These are phyloP conservation scores for Russula compacta DNA, from an alignment of 768 basidiomycete genomes.

Conservation along the genomic window DNA sequence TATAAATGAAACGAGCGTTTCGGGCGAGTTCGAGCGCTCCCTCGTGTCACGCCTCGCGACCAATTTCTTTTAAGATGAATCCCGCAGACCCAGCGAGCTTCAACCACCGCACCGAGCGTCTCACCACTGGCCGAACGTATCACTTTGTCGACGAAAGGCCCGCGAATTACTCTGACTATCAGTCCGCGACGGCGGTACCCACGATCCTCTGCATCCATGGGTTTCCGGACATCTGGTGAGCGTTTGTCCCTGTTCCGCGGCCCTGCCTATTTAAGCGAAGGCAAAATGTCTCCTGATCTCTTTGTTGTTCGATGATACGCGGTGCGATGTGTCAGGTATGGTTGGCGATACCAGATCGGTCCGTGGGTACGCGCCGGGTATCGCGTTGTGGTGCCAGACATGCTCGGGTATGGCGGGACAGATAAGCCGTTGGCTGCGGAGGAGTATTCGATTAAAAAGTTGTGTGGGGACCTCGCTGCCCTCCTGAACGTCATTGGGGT, in stretches of 20 bases:
- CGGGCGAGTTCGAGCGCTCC: neutral
- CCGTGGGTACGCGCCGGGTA: slow-evolving; percentile 33
- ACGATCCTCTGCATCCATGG: slow-evolving; percentile 73
- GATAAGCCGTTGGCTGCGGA: slow-evolving; percentile 31
- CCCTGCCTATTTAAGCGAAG: neutral
- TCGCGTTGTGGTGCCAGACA: slow-evolving; percentile 38
- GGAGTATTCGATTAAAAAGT: slow-evolving; percentile 22
- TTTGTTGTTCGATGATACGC: neutral
- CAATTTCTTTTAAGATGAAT: slow-evolving; percentile 25
- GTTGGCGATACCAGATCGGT: slow-evolving; percentile 36
- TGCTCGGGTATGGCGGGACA: slow-evolving; percentile 40
- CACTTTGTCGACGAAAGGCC: slow-evolving; percentile 70
- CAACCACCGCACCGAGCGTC: slow-evolving; percentile 40
- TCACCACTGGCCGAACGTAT: slow-evolving; percentile 55
- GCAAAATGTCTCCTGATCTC: neutral
- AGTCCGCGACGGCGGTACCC: slow-evolving; percentile 24
- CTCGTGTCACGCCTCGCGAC: neutral
- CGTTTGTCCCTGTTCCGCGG: no score
- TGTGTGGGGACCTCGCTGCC: slow-evolving; percentile 28
- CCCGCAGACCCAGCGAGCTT: slow-evolving; percentile 33
- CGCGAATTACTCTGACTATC: slow-evolving; percentile 28
- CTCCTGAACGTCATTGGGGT: slow-evolving; percentile 27
- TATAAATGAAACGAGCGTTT: no score
- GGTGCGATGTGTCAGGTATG: slow-evolving; percentile 14
- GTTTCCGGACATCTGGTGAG: slow-evolving; percentile 57